Evolutionary conservation across 805 yeast species (phyloP).

Genomic region (Candida maltosa): DNA sequence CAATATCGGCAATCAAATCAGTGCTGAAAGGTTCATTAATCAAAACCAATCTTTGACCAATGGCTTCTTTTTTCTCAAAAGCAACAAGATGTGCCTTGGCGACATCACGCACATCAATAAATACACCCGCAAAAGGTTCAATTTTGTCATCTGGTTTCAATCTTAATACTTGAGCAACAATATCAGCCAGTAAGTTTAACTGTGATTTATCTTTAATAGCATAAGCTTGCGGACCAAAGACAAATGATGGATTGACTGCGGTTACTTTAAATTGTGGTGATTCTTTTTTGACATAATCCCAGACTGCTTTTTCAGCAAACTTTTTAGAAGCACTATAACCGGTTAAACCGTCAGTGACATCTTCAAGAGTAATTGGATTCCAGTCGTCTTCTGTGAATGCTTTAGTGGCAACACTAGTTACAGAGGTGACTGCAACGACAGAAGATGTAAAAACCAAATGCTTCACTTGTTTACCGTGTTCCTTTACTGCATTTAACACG

Average conservation of each 20-base stretch:
- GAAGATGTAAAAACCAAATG: conserved; percentile 51
- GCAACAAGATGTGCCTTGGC: conserved; percentile 57
- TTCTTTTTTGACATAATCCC: conserved; percentile 43
- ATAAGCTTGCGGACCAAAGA: conserved; percentile 26
- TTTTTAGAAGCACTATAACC: conserved; percentile 60
- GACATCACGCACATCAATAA: conserved; percentile 61
- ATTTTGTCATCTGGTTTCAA: conserved; percentile 23
- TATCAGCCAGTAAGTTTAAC: conserved; percentile 30
- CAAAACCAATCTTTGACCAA: conserved; percentile 11
- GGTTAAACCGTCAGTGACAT: conserved; percentile 30
- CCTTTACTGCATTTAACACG: conserved; percentile 14
- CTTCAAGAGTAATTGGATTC: conserved; percentile 36
- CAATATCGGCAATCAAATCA: conserved; percentile 19
- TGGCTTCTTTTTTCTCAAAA: conserved; percentile 31
- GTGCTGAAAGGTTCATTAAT: conserved; percentile 16
- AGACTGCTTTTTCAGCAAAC: conserved; percentile 57
- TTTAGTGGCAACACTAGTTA: neutral
- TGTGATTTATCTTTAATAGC: conserved; percentile 27
- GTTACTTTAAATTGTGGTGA: conserved; percentile 11
- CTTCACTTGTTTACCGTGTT: conserved; percentile 27
- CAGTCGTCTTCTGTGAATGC: conserved; percentile 28
- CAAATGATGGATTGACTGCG: conserved; percentile 18
- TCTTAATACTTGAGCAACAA: conserved; percentile 38
- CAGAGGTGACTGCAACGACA: conserved; percentile 32
- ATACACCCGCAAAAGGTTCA: conserved; percentile 14